A percentile compares a stretch with the other conserved stretches of the same genome.
Evolutionary conservation across 1,139 yeast genomes (phyloP).

Genomic region (Suhomyces choctaworum): DNA sequence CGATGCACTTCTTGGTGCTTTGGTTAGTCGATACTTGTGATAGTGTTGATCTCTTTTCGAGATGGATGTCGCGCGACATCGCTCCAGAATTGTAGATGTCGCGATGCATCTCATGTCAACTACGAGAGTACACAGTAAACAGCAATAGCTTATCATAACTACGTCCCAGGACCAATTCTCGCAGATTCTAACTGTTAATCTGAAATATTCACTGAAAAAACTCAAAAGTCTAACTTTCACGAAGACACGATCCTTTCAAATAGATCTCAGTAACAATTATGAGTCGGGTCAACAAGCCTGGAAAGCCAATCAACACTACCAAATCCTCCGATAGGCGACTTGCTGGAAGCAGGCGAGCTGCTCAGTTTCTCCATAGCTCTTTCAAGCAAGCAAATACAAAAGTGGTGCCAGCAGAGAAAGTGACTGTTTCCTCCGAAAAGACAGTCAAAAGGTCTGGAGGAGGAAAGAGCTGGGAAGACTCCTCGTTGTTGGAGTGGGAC

Average conservation of each 20-base stretch:
- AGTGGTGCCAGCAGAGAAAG: constrained; percentile 1
- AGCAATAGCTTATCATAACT: no score
- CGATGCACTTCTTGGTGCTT: no score
- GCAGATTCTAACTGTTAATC: no score
- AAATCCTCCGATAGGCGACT: constrained; percentile 54
- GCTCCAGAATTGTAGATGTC: not conserved
- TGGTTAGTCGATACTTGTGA: no score
- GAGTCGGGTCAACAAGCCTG: constrained; percentile 56
- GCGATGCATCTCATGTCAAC: not conserved
- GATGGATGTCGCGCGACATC: not conserved
- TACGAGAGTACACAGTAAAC: not conserved
- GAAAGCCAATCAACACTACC: constrained; percentile 23
- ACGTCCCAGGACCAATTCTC: no score
- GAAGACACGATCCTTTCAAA: no score
- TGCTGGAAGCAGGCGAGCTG: constrained; percentile 50
- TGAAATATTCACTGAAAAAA: no score
- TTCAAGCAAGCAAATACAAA: constrained; percentile 3
- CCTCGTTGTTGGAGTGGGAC: constrained; percentile 56
- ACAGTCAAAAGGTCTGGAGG: constrained; percentile 47
- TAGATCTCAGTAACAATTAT: constrained; percentile 36
- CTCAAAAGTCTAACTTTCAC: no score
- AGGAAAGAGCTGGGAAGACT: constrained; percentile 51
- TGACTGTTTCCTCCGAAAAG: constrained; percentile 9
- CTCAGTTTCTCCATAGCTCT: constrained; percentile 39
- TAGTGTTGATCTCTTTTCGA: not conserved